Conservation (phyloP, 176 grass and related monocot genomes). For the Carex cristatella region DNA sequence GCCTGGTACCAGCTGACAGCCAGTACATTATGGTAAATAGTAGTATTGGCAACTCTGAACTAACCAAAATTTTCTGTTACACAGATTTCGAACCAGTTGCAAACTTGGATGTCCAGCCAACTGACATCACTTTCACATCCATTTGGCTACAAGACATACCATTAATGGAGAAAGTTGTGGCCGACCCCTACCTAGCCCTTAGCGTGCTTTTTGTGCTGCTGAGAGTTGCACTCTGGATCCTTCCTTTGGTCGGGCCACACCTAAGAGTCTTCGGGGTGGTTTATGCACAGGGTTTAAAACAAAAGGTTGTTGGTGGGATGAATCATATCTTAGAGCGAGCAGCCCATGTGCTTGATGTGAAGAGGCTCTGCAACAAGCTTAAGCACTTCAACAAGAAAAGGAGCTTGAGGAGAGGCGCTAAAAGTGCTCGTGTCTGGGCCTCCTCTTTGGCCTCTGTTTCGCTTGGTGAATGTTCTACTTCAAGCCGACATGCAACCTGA, state of each 20-base stretch:
- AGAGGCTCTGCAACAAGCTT: conserved; percentile 69
- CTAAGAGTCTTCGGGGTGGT: conserved; percentile 56
- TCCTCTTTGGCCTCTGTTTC: conserved; percentile 87
- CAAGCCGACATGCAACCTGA: conserved; percentile 37
- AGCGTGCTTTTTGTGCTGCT: conserved; percentile 62
- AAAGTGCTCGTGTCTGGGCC: conserved; percentile 79
- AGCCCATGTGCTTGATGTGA: conserved; percentile 53
- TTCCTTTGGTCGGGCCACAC: conserved; percentile 39
- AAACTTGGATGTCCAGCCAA: conserved; percentile 38
- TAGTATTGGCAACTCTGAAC: not conserved
- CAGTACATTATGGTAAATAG: not conserved
- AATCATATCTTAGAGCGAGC: conserved; percentile 58
- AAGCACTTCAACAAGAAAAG: conserved; percentile 56
- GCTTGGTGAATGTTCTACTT: conserved; percentile 64
- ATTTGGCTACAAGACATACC: conserved; percentile 33
- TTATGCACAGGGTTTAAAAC: conserved; percentile 45
- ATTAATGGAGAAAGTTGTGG: conserved; percentile 46
- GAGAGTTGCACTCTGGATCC: conserved; percentile 43
- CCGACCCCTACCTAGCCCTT: conserved; percentile 65
- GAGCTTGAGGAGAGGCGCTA: conserved; percentile 60
- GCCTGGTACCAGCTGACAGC: not conserved
- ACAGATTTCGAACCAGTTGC: conserved; percentile 67
- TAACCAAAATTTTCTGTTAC: conserved; percentile 14
- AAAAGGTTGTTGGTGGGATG: conserved; percentile 50
- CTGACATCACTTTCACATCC: conserved; percentile 15